Base-by-base conservation (phyloP, 2,329 filamentous ascomycete genomes). In the Alternaria viburni region DNA sequence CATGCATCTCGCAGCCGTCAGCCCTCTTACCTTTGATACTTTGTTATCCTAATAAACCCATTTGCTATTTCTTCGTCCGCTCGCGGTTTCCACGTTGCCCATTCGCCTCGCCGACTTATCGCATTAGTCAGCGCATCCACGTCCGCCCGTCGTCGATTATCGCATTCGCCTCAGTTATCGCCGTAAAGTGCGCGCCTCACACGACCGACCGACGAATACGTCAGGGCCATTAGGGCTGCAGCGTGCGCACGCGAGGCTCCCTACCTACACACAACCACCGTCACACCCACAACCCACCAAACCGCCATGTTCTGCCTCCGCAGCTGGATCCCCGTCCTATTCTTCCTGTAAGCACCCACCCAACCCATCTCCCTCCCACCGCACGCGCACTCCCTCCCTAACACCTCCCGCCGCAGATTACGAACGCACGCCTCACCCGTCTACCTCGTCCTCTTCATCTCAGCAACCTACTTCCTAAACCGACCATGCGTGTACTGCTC, bases 401-500 rank as follows among this genome's bases (percentile, higher is more conserved):
- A 49, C 26, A 10, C 19, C 3, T 5, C 43, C 11, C 8, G 6
- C 17, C 49, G 1, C 26, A 75, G 74, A 56, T 62, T 76, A 66
- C 82, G 82, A 57, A 83, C 81, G 26, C 82, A 83, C 66, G 81
- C 83, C 28, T 82, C 83, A 6, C 83, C 83, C 11, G 77, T 85
- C 66, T 85, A 85, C 74, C 80, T 84, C 65, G 70, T 84, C 65
- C 80, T 84, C 76, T 85, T 85, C 77, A 80, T 99, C 83, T 86
- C 93, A 69, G 93, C 94, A 80, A 97, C 94, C 69, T 98, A 97
- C 85, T 92, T 97, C 82, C 90, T 99, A 74, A 97, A 97, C 83
- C 90, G 95, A 59, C 96, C 96, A 57, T 99, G 96, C 84, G 91
- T 97, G 73, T 99, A 99, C 86, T 99, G 96, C 87, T 97, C 93